These are phyloP conservation scores for Fusarium sacchari DNA, from an alignment of 2,329 filamentous ascomycete species.

Conservation along the genomic window DNA sequence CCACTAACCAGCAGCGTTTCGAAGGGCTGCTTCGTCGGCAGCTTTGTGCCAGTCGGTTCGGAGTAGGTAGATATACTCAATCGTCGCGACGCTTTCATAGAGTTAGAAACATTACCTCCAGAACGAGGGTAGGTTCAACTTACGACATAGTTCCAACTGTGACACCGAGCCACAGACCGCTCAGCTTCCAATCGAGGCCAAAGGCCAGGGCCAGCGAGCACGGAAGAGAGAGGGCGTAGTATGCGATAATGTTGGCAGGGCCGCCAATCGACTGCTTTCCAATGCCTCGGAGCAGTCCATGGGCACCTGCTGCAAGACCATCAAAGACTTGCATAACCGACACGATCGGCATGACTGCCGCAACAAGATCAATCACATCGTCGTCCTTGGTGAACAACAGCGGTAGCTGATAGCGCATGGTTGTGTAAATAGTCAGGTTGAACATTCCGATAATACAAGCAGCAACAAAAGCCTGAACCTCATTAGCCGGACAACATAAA, in stretches of 20 bases:
- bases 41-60: constrained; percentile 65
- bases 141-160: constrained; percentile 75
- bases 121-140: constrained; percentile 42
- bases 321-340: constrained; percentile 94
- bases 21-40: constrained; percentile 61
- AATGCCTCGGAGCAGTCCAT: constrained; percentile 86
- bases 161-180: constrained; percentile 84
- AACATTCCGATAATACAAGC: constrained; percentile 78
- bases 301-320: constrained; percentile 79
- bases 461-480: constrained; percentile 65
- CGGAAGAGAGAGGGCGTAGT: constrained; percentile 88
- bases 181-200: constrained; percentile 77
- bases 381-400: constrained; percentile 79
- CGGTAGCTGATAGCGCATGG: constrained; percentile 78
- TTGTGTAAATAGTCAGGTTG: constrained; percentile 77
- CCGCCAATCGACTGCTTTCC: constrained; percentile 91
- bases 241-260: constrained; percentile 85
- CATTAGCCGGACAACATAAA: background rate
- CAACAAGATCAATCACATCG: constrained; percentile 75
- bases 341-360: constrained; percentile 78
- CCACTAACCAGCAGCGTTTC: constrained; percentile 58
- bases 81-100: constrained; percentile 57
- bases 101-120: constrained; percentile 10
- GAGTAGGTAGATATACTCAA: constrained; percentile 64
- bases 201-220: constrained; percentile 84